Evolutionary conservation across 495 filamentous ascomycete genomes (phyloP).

Genomic region (Melanomma pulvis-pyrius): DNA sequence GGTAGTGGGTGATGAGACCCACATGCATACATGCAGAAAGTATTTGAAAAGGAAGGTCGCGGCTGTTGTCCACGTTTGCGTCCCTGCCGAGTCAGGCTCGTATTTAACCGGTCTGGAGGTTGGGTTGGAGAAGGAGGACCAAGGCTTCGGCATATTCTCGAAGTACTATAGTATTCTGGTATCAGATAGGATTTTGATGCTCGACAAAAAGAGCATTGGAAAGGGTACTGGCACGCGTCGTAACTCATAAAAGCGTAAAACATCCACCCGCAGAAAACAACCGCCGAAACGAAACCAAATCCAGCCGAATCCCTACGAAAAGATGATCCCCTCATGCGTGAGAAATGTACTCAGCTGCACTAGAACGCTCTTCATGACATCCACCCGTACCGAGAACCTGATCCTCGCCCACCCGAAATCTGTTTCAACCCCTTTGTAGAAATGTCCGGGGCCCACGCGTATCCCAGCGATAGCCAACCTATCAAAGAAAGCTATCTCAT

Average conservation of each 20-base stretch:
- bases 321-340: background rate
- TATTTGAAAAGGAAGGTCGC: background rate
- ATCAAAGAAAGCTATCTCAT: constrained; percentile 27
- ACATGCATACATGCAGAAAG: background rate
- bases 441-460: constrained; percentile 15
- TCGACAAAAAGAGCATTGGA: background rate
- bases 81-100: background rate
- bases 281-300: background rate
- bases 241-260: too few species aligned
- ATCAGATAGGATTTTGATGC: background rate
- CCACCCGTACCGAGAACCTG: constrained; percentile 9
- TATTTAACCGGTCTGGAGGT: background rate
- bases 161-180: too few species aligned
- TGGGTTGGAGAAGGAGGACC: background rate
- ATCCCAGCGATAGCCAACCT: constrained; percentile 22
- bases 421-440: constrained; percentile 29
- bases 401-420: constrained; percentile 32
- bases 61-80: background rate
- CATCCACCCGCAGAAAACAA: background rate
- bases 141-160: background rate
- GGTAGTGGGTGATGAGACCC: background rate
- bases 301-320: background rate
- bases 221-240: background rate
- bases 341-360: constrained; percentile 15
- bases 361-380: constrained; percentile 12